phyloP scores from a whole-genome alignment of 2,329 filamentous ascomycete species.

The Trematosphaeria pertusa region DNA sequence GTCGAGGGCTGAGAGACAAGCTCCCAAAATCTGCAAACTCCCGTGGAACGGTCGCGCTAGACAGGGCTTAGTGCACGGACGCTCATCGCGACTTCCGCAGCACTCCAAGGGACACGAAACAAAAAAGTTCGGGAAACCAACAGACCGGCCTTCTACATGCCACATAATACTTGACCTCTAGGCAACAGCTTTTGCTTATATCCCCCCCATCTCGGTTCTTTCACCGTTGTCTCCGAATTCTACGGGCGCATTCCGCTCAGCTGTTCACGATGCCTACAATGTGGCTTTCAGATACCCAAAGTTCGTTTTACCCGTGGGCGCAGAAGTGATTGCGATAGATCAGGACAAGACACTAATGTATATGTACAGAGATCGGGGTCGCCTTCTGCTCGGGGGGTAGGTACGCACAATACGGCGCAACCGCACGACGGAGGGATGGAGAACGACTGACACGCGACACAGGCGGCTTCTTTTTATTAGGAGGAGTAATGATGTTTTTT shows the following conservation, averaged over 20 bases:
- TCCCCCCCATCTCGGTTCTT: neutral
- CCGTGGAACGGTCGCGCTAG: conserved; percentile 28
- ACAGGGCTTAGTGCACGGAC: conserved; percentile 26
- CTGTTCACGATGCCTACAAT: conserved; percentile 73
- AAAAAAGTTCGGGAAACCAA: conserved; percentile 17
- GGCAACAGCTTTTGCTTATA: neutral
- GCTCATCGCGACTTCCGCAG: conserved; percentile 19
- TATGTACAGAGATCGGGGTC: conserved; percentile 83
- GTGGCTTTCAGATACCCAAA: conserved; percentile 96
- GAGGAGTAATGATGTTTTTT: conserved; percentile 96
- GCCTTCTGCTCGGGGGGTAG: conserved; percentile 97
- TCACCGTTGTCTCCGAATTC: neutral
- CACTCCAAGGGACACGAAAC: conserved; percentile 41
- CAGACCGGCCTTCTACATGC: conserved; percentile 7
- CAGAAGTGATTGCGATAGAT: too few relatives aligned
- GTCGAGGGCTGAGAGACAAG: conserved; percentile 2
- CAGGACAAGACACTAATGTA: conserved; percentile 22
- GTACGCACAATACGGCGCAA: conserved; percentile 51
- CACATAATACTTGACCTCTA: conserved; percentile 6
- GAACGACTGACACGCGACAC: conserved; percentile 27
- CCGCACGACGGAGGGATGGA: conserved; percentile 7
- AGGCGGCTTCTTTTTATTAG: conserved; percentile 95
- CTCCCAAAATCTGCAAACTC: conserved; percentile 28
- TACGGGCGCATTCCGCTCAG: conserved; percentile 3
- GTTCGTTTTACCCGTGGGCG: conserved; percentile 61